Conservation (phyloP, 75 land plant genomes). For the Sequoia sempervirens region DNA sequence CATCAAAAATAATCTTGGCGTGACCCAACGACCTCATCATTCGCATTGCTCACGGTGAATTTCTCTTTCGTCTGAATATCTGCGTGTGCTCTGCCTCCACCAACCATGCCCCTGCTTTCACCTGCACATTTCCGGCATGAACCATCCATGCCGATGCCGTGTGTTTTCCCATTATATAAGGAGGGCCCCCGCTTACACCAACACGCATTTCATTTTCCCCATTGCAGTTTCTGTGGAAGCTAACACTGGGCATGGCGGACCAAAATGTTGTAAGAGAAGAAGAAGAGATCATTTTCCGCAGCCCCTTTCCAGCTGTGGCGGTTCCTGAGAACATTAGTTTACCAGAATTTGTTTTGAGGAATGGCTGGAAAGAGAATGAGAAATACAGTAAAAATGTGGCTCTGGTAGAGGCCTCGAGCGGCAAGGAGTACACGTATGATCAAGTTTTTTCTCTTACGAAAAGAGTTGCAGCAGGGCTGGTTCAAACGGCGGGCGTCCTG, state of each 20-base stretch:
- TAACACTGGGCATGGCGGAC: not conserved
- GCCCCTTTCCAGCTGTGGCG: slow-evolving; percentile 39
- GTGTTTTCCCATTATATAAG: not conserved
- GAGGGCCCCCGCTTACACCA: not conserved
- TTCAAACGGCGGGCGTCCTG: slow-evolving; percentile 35
- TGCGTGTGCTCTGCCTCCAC: too few species aligned
- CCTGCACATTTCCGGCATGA: too few species aligned
- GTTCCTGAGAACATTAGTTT: slow-evolving; percentile 61
- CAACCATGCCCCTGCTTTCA: too few species aligned
- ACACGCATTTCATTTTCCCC: not conserved
- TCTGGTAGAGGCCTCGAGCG: slow-evolving; percentile 79
- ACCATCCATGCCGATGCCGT: not conserved
- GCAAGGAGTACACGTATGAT: slow-evolving; percentile 61
- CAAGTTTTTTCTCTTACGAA: slow-evolving; percentile 45
- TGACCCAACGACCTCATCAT: too few species aligned
- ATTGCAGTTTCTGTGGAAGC: not conserved
- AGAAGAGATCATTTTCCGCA: slow-evolving; percentile 63
- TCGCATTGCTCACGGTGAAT: too few species aligned
- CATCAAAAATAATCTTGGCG: too few species aligned
- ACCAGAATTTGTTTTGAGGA: slow-evolving; percentile 73
- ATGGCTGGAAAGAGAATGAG: slow-evolving; percentile 12
- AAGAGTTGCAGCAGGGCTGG: slow-evolving; percentile 60
- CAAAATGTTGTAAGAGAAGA: slow-evolving; percentile 9
- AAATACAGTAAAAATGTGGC: slow-evolving; percentile 66
- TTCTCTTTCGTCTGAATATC: too few species aligned